Conservation (phyloP, 75 land plant species). For the Sequoiadendron giganteum region DNA sequence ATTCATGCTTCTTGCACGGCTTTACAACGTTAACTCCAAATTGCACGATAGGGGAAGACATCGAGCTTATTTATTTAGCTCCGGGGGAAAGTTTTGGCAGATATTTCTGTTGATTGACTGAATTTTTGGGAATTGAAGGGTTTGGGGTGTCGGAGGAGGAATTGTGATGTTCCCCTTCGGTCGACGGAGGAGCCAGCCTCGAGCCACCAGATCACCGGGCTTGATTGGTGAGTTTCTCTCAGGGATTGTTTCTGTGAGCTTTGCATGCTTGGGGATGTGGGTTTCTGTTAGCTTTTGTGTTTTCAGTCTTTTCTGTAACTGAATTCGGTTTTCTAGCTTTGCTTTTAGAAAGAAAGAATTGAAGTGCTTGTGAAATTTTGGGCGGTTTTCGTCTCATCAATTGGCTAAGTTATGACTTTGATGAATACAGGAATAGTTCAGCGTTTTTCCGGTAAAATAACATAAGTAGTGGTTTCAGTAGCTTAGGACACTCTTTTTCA, state of each 20-base stretch:
- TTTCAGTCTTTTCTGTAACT: not conserved
- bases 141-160: not conserved
- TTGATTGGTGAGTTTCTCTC: not conserved
- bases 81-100: not conserved
- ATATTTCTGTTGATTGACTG: too few relatives aligned
- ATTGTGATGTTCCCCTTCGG: constrained; percentile 4
- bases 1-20: too few relatives aligned
- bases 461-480: not conserved
- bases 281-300: not conserved
- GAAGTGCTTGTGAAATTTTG: not conserved
- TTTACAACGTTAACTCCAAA: not conserved
- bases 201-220: constrained; percentile 4
- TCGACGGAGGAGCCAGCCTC: constrained; percentile 9
- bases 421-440: not conserved
- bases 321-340: not conserved
- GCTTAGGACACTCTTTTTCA: not conserved
- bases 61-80: not conserved
- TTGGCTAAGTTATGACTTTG: not conserved
- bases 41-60: too few relatives aligned
- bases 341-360: not conserved
- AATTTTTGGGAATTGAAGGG: too few relatives aligned
- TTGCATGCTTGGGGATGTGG: not conserved
- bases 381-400: not conserved
- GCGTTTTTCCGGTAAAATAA: not conserved
- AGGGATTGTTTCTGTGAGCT: not conserved